Base-by-base conservation (phyloP, 2,329 filamentous ascomycete species). In the Talaromyces funiculosus region DNA sequence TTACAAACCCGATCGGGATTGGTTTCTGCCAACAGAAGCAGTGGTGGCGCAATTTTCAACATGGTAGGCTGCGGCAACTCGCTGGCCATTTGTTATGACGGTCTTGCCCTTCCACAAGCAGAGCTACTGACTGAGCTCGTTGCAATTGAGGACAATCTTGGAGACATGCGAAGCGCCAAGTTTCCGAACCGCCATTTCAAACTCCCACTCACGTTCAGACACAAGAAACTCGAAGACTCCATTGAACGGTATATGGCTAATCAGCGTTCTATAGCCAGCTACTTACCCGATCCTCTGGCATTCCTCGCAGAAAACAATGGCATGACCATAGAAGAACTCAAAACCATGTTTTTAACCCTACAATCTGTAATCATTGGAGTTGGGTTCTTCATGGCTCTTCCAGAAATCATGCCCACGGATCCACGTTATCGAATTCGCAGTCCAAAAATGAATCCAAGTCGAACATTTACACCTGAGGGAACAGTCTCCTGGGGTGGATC, bases 201-300 rank as follows among this genome's bases (percentile, higher is more conserved):
- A 33, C 70, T 81, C 1, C 79, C 79, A 0, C 68, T 81, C 29
- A 75, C 73, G 4, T 79, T 81, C 62, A 71, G 78, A 58, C 70
- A 67, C 63, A 62, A 68, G 59, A 65, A 66, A 33, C 72, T 75
- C 61, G 69, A 77, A 20, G 79, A 82, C 35, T 84, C 85, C 0
- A 79, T 85, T 0, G 73, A 82, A 49, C 78, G 85, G 3, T 88
- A 88, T 69, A 82, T 82, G 67, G 82, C 82, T 24, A 87, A 84
- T 0, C 84, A 86, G 63, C 79, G 86, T 6, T 78, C 81, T 1
- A 80, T 84, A 53, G 86, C 86, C 0, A 80, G 83, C 0, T 88
- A 86, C 67, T 75, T 88, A 0, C 86, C 86, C 0, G 82, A 84
- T 64, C 87, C 87, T 58, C 76, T 86, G 42, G 77, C 81, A 0